Evolutionary conservation across 345 rosid genomes (phyloP).

Genomic region (Carallia brachiata): DNA sequence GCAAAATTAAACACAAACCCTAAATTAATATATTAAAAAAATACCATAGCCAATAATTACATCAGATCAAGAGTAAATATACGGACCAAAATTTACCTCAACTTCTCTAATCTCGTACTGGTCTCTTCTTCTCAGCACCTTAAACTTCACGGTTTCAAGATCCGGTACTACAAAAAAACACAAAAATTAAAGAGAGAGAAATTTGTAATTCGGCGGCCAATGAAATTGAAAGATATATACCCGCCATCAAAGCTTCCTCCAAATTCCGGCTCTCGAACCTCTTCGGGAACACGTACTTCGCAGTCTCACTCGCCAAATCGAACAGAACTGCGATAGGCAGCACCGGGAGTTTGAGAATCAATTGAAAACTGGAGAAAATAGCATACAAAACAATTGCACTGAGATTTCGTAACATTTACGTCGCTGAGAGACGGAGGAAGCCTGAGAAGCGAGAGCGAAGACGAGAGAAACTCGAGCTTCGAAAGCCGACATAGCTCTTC

Average conservation of each 20-base stretch:
- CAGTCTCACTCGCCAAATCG: conserved; percentile 66
- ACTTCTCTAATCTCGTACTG: conserved; percentile 79
- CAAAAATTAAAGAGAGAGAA: not conserved
- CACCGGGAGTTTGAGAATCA: not conserved
- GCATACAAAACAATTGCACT: not conserved
- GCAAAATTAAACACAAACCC: not conserved
- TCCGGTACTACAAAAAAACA: conserved; percentile 57
- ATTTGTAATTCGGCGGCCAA: not conserved
- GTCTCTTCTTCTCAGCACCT: conserved; percentile 52
- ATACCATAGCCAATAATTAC: not conserved
- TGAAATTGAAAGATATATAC: conserved; percentile 25
- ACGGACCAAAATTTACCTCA: conserved; percentile 45
- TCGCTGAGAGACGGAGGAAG: conserved; percentile 67
- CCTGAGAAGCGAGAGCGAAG: conserved; percentile 77
- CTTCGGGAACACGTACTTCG: conserved; percentile 76
- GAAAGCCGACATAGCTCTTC: conserved; percentile 47
- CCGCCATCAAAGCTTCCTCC: conserved; percentile 90
- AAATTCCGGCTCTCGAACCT: conserved; percentile 58
- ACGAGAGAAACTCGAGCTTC: conserved; percentile 82
- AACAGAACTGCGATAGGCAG: conserved; percentile 46
- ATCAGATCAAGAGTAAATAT: not conserved
- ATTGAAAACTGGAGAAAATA: not conserved
- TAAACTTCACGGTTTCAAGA: conserved; percentile 70
- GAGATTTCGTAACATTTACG: conserved; percentile 46
- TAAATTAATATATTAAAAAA: not conserved